phyloP scores from a whole-genome alignment of 805 yeast species.

The Blastobotrys americana region DNA sequence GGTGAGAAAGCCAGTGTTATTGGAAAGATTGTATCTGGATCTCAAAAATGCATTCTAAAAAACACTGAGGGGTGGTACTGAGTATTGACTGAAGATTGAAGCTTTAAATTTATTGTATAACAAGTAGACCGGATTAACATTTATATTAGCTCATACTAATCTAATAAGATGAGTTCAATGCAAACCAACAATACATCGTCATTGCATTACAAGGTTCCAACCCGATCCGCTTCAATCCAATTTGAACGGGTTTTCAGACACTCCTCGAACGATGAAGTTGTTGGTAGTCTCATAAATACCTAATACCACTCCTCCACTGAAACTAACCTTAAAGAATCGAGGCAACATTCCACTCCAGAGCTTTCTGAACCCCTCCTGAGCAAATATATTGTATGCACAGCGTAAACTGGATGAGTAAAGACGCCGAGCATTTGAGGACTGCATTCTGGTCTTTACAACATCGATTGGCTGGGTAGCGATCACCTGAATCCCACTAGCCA shows the following conservation, averaged over 20 bases:
- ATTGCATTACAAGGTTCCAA: conserved; percentile 5
- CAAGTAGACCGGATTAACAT: conserved; percentile 5
- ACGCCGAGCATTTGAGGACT: conserved; percentile 41
- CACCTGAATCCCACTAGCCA: conserved; percentile 67
- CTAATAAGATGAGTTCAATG: neutral
- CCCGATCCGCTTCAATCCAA: conserved; percentile 25
- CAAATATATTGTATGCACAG: conserved; percentile 31
- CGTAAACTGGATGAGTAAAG: conserved; percentile 31
- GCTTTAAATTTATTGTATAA: neutral
- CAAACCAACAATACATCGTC: neutral
- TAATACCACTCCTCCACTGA: conserved; percentile 64
- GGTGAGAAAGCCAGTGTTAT: conserved; percentile 72
- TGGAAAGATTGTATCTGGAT: conserved; percentile 48
- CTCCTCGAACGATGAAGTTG: conserved; percentile 35
- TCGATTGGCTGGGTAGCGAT: conserved; percentile 83
- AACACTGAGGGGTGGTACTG: conserved; percentile 32
- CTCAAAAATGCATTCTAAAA: conserved; percentile 32
- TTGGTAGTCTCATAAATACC: conserved; percentile 55
- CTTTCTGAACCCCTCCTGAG: conserved; percentile 35
- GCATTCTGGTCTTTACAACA: conserved; percentile 80
- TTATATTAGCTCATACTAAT: neutral
- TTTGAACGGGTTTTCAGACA: conserved; percentile 35
- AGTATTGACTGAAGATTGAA: neutral
- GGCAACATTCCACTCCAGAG: conserved; percentile 42
- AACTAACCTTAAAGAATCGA: conserved; percentile 59